These are phyloP conservation scores for Tephrocybe sp. DNA, from an alignment of 768 basidiomycete species.

Conservation along the genomic window DNA sequence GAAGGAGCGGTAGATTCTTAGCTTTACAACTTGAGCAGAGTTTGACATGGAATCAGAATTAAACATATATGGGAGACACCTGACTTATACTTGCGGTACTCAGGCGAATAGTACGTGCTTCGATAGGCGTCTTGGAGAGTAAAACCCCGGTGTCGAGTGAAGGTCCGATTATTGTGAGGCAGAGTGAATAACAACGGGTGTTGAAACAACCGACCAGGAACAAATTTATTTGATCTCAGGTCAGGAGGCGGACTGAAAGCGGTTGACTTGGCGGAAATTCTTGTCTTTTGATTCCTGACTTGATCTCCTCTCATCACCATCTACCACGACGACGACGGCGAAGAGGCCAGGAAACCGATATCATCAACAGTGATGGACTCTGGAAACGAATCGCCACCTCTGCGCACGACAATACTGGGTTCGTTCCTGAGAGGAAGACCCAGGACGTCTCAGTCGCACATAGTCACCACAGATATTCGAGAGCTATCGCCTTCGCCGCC, in stretches of 20 bases:
- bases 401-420: conserved; percentile 68
- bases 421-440: conserved; percentile 72
- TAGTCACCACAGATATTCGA: conserved; percentile 34
- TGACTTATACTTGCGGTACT: neutral
- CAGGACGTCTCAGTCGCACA: conserved; percentile 65
- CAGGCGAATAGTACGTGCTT: too few species aligned
- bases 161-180: neutral
- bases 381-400: conserved; percentile 42
- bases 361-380: conserved; percentile 25
- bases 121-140: too few species aligned
- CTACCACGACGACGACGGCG: conserved; percentile 11
- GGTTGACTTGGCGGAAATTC: conserved; percentile 13
- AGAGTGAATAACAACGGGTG: neutral
- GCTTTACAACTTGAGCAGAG: too few species aligned
- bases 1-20: too few species aligned
- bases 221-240: neutral
- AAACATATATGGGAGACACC: neutral
- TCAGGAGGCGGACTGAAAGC: conserved; percentile 13
- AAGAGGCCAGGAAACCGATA: neutral
- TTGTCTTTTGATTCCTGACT: neutral
- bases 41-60: too few species aligned
- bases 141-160: neutral
- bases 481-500: conserved; percentile 47
- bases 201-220: neutral
- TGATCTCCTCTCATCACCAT: conserved; percentile 8